These are phyloP conservation scores for Talaromyces sp. DNA, from an alignment of 2,329 filamentous ascomycete species.

Conservation along the genomic window DNA sequence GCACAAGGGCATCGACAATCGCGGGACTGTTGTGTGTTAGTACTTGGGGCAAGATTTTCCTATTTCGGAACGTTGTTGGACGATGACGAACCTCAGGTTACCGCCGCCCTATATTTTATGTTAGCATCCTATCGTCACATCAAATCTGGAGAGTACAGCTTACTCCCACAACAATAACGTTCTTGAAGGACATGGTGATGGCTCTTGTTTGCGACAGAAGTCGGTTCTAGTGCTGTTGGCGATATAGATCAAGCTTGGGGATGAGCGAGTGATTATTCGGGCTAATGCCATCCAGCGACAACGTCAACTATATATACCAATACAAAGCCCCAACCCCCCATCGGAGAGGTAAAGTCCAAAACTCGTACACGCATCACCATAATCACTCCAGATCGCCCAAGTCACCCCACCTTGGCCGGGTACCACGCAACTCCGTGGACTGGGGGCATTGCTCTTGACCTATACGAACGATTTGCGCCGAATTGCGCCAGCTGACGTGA, in stretches of 20 bases:
- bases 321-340: background rate
- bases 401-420: background rate
- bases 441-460: background rate
- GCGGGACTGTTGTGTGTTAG: background rate
- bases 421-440: background rate
- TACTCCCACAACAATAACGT: background rate
- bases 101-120: background rate
- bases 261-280: background rate
- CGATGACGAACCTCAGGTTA: background rate
- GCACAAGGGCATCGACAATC: conserved; percentile 16
- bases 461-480: background rate
- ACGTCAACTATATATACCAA: background rate
- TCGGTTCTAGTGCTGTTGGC: background rate
- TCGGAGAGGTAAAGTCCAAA: background rate
- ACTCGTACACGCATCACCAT: background rate
- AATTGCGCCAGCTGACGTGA: background rate
- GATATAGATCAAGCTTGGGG: background rate
- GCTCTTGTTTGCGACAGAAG: background rate
- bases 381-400: background rate
- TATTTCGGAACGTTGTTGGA: background rate
- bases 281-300: background rate
- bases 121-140: background rate
- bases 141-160: background rate
- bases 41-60: background rate
- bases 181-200: conserved; percentile 2